phyloP scores from a whole-genome alignment of 306 rosid genomes.

The Lotus japonicus region DNA sequence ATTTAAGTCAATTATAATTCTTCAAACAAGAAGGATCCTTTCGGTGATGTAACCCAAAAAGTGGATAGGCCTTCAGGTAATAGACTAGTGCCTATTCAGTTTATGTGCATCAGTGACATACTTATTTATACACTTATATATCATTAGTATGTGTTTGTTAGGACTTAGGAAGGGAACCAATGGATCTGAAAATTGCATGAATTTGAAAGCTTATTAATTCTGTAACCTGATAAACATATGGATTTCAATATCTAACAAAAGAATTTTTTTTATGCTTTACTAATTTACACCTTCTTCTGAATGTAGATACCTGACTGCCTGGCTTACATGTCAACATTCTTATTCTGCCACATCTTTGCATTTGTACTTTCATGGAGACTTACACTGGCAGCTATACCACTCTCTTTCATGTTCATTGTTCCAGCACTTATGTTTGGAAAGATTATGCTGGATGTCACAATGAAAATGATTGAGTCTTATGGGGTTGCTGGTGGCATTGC shows the following conservation, averaged over 20 bases:
- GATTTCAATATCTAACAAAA: background rate
- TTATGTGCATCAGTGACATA: background rate
- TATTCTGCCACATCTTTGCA: constrained; percentile 87
- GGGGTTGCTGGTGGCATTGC: constrained; percentile 85
- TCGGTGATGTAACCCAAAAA: background rate
- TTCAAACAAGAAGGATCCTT: background rate
- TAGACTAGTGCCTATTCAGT: background rate
- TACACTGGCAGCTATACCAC: constrained; percentile 71
- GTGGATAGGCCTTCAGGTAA: background rate
- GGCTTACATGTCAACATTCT: constrained; percentile 74
- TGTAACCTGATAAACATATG: background rate
- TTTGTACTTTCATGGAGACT: constrained; percentile 74
- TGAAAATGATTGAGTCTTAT: constrained; percentile 86
- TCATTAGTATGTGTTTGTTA: no score
- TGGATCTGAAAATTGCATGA: background rate
- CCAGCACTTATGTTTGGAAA: constrained; percentile 74
- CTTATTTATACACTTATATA: no score
- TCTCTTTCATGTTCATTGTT: constrained; percentile 72
- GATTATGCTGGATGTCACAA: constrained; percentile 59
- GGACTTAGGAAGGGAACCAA: background rate
- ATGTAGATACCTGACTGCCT: constrained; percentile 75
- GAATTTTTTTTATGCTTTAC: background rate
- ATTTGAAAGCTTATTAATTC: background rate
- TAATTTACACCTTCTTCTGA: background rate
- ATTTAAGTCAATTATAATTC: background rate